A percentile compares a stretch with the other conserved stretches of the same genome.
These are phyloP conservation scores for Quercus berberidifolia DNA, from an alignment of 306 rosid species.

Conservation along the genomic window DNA sequence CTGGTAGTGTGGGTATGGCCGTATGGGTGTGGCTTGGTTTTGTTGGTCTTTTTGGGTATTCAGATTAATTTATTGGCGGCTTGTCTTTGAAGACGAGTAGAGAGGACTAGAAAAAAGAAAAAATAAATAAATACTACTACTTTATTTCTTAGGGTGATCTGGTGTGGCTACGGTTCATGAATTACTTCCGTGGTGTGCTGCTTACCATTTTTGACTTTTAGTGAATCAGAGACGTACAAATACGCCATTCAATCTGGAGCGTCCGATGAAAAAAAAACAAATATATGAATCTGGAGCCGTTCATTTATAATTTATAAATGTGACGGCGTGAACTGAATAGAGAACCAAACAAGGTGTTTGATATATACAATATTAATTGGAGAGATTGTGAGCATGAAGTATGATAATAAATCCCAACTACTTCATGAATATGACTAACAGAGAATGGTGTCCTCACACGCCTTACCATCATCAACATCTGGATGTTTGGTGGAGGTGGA, in stretches of 20 bases:
- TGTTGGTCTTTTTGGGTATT: background rate
- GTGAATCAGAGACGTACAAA: background rate
- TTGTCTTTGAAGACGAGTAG: background rate
- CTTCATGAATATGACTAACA: background rate
- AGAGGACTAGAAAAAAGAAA: background rate
- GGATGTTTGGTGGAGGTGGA: constrained; percentile 15
- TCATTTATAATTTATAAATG: background rate
- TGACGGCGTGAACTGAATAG: no score
- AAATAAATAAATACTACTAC: background rate
- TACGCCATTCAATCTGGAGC: background rate
- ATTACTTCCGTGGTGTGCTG: background rate
- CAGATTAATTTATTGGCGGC: background rate
- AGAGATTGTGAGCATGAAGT: background rate
- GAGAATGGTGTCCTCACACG: constrained; percentile 45
- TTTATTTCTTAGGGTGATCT: background rate
- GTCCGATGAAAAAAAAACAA: no score
- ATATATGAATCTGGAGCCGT: background rate
- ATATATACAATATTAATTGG: background rate
- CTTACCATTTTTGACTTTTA: background rate
- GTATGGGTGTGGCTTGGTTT: background rate
- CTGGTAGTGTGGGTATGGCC: background rate
- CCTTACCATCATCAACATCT: constrained; percentile 14
- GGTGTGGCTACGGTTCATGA: background rate
- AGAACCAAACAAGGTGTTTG: background rate
- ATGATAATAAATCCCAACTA: background rate